Conservation (phyloP, 2,329 filamentous ascomycete genomes). For the Hymenoscyphus scutula region DNA sequence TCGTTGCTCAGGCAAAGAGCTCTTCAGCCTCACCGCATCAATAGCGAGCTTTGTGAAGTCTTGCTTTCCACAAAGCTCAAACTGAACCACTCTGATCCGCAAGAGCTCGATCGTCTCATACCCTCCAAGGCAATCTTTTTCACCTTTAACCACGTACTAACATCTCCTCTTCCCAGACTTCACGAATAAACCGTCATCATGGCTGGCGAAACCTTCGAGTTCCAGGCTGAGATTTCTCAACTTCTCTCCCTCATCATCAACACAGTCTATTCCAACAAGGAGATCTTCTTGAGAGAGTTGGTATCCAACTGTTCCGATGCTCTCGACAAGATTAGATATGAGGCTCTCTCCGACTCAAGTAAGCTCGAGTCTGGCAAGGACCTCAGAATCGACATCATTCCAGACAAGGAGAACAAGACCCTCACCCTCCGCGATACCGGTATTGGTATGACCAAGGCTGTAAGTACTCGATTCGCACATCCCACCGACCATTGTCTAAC, state of each 20-base stretch:
- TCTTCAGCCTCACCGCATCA: conserved; percentile 23
- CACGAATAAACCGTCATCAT: conserved; percentile 55
- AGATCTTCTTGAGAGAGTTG: conserved; percentile 98
- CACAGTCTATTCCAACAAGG: conserved; percentile 99
- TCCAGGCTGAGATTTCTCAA: conserved; percentile 99
- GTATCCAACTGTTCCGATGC: conserved; percentile 99
- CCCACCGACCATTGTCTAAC: conserved; percentile 39
- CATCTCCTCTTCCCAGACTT: conserved; percentile 13
- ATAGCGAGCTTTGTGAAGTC: conserved; percentile 16
- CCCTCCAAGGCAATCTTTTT: neutral
- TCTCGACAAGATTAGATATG: conserved; percentile 99
- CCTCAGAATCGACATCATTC: conserved; percentile 97
- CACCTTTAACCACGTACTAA: conserved; percentile 15
- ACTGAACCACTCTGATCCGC: neutral
- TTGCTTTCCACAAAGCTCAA: neutral
- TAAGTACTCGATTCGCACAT: conserved; percentile 52
- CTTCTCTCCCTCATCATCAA: conserved; percentile 99
- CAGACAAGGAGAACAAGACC: conserved; percentile 96
- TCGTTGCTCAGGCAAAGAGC: conserved; percentile 16
- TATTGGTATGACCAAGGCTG: conserved; percentile 99
- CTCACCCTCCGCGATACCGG: conserved; percentile 95
- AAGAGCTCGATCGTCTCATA: neutral
- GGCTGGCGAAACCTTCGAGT: conserved; percentile 95
- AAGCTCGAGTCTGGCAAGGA: conserved; percentile 98
- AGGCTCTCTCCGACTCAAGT: conserved; percentile 92